Conservation (phyloP, 2,329 filamentous ascomycete genomes). For the Cephalotrichum gorgonifer region DNA sequence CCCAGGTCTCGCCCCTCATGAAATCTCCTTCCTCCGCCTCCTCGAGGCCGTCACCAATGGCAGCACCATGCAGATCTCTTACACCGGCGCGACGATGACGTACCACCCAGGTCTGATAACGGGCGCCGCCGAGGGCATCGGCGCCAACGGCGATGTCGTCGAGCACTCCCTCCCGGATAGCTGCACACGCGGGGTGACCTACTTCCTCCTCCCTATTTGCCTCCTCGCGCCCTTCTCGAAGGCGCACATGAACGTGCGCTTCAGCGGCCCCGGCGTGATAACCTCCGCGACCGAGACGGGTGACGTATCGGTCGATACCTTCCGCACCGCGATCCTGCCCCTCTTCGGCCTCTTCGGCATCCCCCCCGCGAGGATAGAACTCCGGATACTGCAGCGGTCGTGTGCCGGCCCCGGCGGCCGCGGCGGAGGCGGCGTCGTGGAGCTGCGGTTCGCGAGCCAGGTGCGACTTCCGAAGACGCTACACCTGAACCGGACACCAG, state of each 20-base stretch:
- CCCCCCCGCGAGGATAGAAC: slow-evolving; percentile 64
- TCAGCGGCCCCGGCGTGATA: slow-evolving; percentile 86
- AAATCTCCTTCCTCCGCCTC: slow-evolving; percentile 90
- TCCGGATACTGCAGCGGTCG: slow-evolving; percentile 70
- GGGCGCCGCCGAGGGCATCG: slow-evolving; percentile 66
- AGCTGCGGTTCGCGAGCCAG: slow-evolving; percentile 86
- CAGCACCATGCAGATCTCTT: slow-evolving; percentile 87
- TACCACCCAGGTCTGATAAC: slow-evolving; percentile 91
- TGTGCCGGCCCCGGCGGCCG: slow-evolving; percentile 65
- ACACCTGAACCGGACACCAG: slow-evolving; percentile 72
- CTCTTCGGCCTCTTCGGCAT: slow-evolving; percentile 89
- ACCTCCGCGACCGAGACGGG: slow-evolving; percentile 74
- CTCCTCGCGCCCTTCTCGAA: slow-evolving; percentile 91
- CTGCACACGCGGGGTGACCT: slow-evolving; percentile 74
- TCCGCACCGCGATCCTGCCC: slow-evolving; percentile 85
- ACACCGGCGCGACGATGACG: slow-evolving; percentile 86
- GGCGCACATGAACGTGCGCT: slow-evolving; percentile 77
- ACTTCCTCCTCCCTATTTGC: slow-evolving; percentile 84
- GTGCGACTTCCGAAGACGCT: slow-evolving; percentile 88
- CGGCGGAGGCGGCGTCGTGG: slow-evolving; percentile 85
- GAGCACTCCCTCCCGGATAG: slow-evolving; percentile 69
- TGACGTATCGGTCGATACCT: slow-evolving; percentile 85
- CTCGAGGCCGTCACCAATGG: slow-evolving; percentile 94
- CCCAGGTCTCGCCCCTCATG: slow-evolving; percentile 82
- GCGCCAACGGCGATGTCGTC: slow-evolving; percentile 66